Evolutionary conservation across 2,329 filamentous ascomycete species (phyloP).

Genomic region (Albophoma yamanashiensis): DNA sequence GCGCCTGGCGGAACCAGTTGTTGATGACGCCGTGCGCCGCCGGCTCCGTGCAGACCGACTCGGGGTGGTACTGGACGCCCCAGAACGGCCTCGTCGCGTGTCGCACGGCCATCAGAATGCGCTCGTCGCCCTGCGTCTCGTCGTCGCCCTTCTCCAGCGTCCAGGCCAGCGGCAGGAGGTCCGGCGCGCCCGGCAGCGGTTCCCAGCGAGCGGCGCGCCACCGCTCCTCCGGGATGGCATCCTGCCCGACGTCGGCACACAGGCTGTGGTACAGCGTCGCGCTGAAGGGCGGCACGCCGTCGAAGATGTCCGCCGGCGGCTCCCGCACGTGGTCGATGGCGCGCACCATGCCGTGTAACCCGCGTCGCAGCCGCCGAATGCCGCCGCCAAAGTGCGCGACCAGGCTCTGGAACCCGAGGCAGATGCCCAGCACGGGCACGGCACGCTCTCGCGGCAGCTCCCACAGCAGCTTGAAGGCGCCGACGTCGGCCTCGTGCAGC

Average conservation of each 20-base stretch:
- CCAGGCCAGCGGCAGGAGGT: constrained; percentile 53
- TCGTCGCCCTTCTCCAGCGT: constrained; percentile 32
- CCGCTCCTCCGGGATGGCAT: constrained; percentile 19
- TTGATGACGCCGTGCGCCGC: constrained; percentile 52
- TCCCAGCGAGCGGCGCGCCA: constrained; percentile 31
- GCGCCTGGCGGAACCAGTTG: constrained; percentile 65
- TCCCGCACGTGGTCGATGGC: constrained; percentile 45
- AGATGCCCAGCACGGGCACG: constrained; percentile 78
- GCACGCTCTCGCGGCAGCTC: constrained; percentile 43
- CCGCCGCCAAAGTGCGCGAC: constrained; percentile 55
- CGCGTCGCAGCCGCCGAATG: constrained; percentile 57
- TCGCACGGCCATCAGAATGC: constrained; percentile 65
- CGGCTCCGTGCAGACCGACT: constrained; percentile 72
- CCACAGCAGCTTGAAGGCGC: constrained; percentile 73
- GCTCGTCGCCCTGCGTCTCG: constrained; percentile 24
- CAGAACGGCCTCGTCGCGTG: constrained; percentile 65
- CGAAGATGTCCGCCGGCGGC: constrained; percentile 50
- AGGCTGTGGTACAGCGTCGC: constrained; percentile 71
- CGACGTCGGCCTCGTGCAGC: constrained; percentile 61
- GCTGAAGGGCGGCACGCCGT: constrained; percentile 44
- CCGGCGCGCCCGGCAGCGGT: constrained; percentile 20
- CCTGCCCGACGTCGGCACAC: constrained; percentile 43
- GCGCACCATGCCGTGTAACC: constrained; percentile 74
- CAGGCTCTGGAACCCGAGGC: constrained; percentile 80
- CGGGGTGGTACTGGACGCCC: constrained; percentile 85